These are phyloP conservation scores for Dictyostelium purpureum DNA, from an alignment of 78 protist species.

Conservation along the genomic window DNA sequence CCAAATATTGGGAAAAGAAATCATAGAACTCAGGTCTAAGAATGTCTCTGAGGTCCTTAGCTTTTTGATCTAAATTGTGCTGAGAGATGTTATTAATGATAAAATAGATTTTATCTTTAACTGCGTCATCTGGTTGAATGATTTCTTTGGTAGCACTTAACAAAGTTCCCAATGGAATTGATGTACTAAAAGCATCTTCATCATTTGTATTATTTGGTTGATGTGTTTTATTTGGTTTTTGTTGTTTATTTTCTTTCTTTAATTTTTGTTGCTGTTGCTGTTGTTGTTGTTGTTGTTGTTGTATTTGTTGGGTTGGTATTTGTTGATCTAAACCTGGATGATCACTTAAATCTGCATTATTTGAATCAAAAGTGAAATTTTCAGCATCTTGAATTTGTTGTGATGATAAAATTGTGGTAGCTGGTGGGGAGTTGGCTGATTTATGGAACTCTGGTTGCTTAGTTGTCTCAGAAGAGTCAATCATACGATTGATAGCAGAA, in stretches of 20 bases:
- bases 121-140: constrained; percentile 61
- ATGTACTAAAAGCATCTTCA: constrained; percentile 5
- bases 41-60: constrained; percentile 73
- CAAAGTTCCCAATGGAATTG: constrained; percentile 52
- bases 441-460: not conserved
- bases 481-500: constrained; percentile 9
- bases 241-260: not conserved
- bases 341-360: not conserved
- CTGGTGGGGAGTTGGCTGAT: constrained; percentile 26
- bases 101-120: constrained; percentile 92
- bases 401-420: not conserved
- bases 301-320: not conserved
- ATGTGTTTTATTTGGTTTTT: not conserved
- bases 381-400: constrained; percentile 62
- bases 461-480: not conserved
- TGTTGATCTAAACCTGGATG: not conserved
- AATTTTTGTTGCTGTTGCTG: not conserved
- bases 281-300: constrained; percentile 4
- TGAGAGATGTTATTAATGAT: constrained; percentile 94
- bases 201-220: not conserved
- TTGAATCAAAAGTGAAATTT: constrained; percentile 33
- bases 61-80: constrained; percentile 80
- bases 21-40: constrained; percentile 40
- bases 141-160: constrained; percentile 23
- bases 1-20: constrained; percentile 93